These are phyloP conservation scores for Aspergillus sp. DNA, from an alignment of 2,329 filamentous ascomycete species.

Conservation along the genomic window DNA sequence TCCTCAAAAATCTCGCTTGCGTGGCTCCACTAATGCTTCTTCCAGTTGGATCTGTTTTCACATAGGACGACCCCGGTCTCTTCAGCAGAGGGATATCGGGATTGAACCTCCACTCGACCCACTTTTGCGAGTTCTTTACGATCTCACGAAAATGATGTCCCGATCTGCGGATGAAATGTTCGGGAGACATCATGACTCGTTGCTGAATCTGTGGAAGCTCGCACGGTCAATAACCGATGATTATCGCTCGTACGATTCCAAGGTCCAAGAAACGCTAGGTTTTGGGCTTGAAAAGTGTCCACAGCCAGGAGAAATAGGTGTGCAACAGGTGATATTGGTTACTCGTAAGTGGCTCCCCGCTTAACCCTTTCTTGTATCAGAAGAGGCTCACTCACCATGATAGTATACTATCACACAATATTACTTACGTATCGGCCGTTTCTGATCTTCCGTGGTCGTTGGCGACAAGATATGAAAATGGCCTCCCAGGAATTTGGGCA, in stretches of 20 bases:
- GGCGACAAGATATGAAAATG: slow-evolving; percentile 32
- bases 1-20: not conserved
- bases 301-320: slow-evolving; percentile 38
- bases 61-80: slow-evolving; percentile 40
- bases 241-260: slow-evolving; percentile 24
- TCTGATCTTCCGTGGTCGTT: slow-evolving; percentile 43
- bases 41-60: slow-evolving; percentile 45
- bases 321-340: slow-evolving; percentile 40
- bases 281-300: slow-evolving; percentile 35
- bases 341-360: slow-evolving; percentile 32
- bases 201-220: slow-evolving; percentile 37
- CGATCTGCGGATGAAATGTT: slow-evolving; percentile 44
- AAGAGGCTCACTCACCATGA: slow-evolving; percentile 4
- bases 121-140: slow-evolving; percentile 35
- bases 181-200: slow-evolving; percentile 38
- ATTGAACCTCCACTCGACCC: slow-evolving; percentile 41
- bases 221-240: slow-evolving; percentile 32
- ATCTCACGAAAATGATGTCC: slow-evolving; percentile 40
- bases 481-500: slow-evolving; percentile 7
- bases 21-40: not conserved
- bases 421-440: slow-evolving; percentile 46
- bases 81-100: slow-evolving; percentile 36
- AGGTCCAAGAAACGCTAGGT: slow-evolving; percentile 27
- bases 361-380: not conserved
- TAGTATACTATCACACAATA: slow-evolving; percentile 46